These are phyloP conservation scores for Tetrapisispora taiwanensis DNA, from an alignment of 805 yeast species.

Conservation along the genomic window DNA sequence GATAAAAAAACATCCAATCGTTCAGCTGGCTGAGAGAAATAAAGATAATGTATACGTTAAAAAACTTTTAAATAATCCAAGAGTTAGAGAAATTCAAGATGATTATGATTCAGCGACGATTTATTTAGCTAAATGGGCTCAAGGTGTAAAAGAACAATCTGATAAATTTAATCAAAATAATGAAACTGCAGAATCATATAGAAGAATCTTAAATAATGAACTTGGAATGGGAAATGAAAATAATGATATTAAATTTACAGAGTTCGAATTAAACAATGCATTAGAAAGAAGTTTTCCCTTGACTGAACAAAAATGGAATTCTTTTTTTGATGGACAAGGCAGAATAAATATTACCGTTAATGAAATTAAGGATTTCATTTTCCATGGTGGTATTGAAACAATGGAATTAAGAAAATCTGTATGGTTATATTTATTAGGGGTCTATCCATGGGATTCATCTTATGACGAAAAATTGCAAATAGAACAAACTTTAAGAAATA, in stretches of 20 bases:
- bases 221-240: slow-evolving; percentile 29
- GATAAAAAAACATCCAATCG: slow-evolving; percentile 23
- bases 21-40: slow-evolving; percentile 36
- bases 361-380: slow-evolving; percentile 74
- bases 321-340: slow-evolving; percentile 74
- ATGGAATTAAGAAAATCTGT: slow-evolving; percentile 52
- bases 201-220: slow-evolving; percentile 46
- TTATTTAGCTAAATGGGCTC: slow-evolving; percentile 93
- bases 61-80: slow-evolving; percentile 60
- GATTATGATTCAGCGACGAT: slow-evolving; percentile 91
- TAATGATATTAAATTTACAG: slow-evolving; percentile 20
- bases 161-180: slow-evolving; percentile 39
- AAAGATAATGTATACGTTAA: slow-evolving; percentile 30
- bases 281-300: slow-evolving; percentile 45
- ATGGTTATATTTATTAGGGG: slow-evolving; percentile 77
- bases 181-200: slow-evolving; percentile 50
- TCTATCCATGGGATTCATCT: slow-evolving; percentile 84
- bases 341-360: slow-evolving; percentile 57
- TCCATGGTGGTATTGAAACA: slow-evolving; percentile 76
- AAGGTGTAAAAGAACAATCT: slow-evolving; percentile 86
- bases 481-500: slow-evolving; percentile 42
- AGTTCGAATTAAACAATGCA: slow-evolving; percentile 38
- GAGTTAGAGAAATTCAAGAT: slow-evolving; percentile 64
- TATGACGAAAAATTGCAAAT: slow-evolving; percentile 54
- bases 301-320: slow-evolving; percentile 64